Evolutionary conservation across 1,284 basidiomycete species (phyloP).

Genomic region (Phlebopus sp.): DNA sequence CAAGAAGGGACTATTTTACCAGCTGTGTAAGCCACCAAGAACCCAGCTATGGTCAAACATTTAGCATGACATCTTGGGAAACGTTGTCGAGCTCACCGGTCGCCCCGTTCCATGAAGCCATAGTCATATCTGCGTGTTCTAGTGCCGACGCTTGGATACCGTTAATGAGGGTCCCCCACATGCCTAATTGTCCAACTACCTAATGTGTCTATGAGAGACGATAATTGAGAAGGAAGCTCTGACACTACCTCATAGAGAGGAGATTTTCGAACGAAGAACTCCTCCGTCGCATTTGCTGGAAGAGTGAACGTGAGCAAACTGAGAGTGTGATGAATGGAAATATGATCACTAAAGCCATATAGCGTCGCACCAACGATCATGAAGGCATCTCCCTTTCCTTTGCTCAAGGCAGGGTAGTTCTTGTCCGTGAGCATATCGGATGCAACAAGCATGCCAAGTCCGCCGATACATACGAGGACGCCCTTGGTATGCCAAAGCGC

Average conservation of each 20-base stretch:
- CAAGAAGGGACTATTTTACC: slow-evolving; percentile 32
- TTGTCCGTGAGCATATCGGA: slow-evolving; percentile 72
- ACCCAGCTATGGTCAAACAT: slow-evolving; percentile 49
- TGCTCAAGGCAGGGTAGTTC: slow-evolving; percentile 60
- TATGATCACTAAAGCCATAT: slow-evolving; percentile 74
- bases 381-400: slow-evolving; percentile 79
- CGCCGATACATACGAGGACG: slow-evolving; percentile 68
- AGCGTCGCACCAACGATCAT: slow-evolving; percentile 83
- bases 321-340: neutral
- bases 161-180: slow-evolving; percentile 80
- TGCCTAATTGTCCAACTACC: slow-evolving; percentile 81
- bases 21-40: slow-evolving; percentile 71
- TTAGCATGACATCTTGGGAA: neutral
- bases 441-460: slow-evolving; percentile 73
- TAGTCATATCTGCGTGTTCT: slow-evolving; percentile 66
- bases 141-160: slow-evolving; percentile 73
- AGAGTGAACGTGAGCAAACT: neutral
- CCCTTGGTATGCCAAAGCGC: slow-evolving; percentile 44
- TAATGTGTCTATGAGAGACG: slow-evolving; percentile 15
- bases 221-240: slow-evolving; percentile 2
- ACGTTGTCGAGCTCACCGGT: slow-evolving; percentile 46
- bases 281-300: slow-evolving; percentile 80
- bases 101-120: slow-evolving; percentile 66
- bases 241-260: slow-evolving; percentile 71
- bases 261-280: slow-evolving; percentile 76